Evolutionary conservation across 139 green algal genomes (phyloP).

Genomic region (Picochlorum sp.): DNA sequence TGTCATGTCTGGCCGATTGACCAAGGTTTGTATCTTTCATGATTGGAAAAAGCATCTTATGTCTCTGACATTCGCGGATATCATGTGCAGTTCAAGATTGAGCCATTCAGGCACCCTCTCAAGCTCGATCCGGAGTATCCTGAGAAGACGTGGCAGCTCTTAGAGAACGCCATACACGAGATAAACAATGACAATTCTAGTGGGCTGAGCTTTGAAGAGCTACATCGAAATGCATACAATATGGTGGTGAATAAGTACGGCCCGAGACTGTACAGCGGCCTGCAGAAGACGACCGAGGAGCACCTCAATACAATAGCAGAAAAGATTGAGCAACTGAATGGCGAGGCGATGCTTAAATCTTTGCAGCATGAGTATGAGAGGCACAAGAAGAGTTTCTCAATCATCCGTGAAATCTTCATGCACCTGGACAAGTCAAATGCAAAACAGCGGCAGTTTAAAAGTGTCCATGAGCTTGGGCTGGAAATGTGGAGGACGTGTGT

Average conservation of each 20-base stretch:
- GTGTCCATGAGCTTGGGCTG: constrained; percentile 85
- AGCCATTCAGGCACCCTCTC: constrained; percentile 90
- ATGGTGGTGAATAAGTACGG: constrained; percentile 99
- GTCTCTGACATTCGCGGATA: too few relatives aligned
- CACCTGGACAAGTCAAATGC: constrained; percentile 98
- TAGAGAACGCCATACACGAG: constrained; percentile 90
- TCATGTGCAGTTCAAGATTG: constrained; percentile 71
- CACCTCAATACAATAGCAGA: constrained; percentile 67
- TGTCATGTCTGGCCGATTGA: too few relatives aligned
- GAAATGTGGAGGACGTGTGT: constrained; percentile 87
- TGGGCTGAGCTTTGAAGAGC: constrained; percentile 94
- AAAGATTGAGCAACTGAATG: constrained; percentile 60
- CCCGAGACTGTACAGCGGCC: constrained; percentile 79
- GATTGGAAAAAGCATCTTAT: too few relatives aligned
- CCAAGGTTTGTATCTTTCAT: too few relatives aligned
- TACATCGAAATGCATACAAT: constrained; percentile 98
- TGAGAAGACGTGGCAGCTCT: constrained; percentile 93
- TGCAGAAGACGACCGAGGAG: constrained; percentile 59
- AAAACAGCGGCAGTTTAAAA: constrained; percentile 47
- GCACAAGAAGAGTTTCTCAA: constrained; percentile 90
- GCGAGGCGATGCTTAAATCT: constrained; percentile 74
- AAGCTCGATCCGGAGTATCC: constrained; percentile 84
- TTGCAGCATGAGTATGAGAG: constrained; percentile 79
- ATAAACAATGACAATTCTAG: constrained; percentile 96
- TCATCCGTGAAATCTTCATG: constrained; percentile 98